phyloP scores from a whole-genome alignment of 1,139 yeast genomes.

The Debaryomyces fabryi region DNA sequence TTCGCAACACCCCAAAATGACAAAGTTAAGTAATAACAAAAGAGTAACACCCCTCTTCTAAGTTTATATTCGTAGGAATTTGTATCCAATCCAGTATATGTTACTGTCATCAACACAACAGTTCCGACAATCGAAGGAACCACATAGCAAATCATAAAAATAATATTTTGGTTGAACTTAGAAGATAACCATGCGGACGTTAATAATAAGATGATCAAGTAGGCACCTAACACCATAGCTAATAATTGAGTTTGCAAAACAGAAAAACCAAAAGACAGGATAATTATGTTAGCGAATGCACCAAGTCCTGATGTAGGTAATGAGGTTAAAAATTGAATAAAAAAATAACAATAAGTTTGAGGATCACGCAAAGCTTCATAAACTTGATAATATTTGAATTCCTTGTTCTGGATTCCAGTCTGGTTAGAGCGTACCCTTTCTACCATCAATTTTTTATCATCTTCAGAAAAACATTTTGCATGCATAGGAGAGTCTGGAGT shows the following conservation, averaged over 20 bases:
- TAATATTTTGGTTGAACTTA: slow-evolving; percentile 13
- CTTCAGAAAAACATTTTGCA: slow-evolving; percentile 16
- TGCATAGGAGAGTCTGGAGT: slow-evolving; percentile 17
- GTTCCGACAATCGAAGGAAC: slow-evolving; percentile 17
- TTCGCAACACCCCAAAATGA: slow-evolving; percentile 15
- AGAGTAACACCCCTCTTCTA: slow-evolving; percentile 3
- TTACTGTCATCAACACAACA: slow-evolving; percentile 15
- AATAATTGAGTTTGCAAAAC: slow-evolving; percentile 18
- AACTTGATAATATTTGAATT: slow-evolving; percentile 13
- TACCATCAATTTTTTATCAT: slow-evolving; percentile 20
- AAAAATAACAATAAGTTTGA: slow-evolving; percentile 12
- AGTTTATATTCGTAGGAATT: slow-evolving; percentile 2
- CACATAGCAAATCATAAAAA: slow-evolving; percentile 15
- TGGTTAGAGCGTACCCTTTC: slow-evolving; percentile 14
- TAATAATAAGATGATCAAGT: slow-evolving; percentile 15
- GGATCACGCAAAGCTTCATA: slow-evolving; percentile 12
- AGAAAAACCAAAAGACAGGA: slow-evolving; percentile 18
- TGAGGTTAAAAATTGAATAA: slow-evolving; percentile 11
- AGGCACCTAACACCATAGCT: slow-evolving; percentile 21
- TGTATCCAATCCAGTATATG: slow-evolving; percentile 5
- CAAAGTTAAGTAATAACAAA: slow-evolving; percentile 13
- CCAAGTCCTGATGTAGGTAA: slow-evolving; percentile 8
- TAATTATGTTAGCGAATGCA: slow-evolving; percentile 10
- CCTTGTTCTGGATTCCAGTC: slow-evolving; percentile 13
- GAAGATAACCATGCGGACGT: slow-evolving; percentile 14